phyloP scores from a whole-genome alignment of 257 asterid genomes.

The Solanum phureja region DNA sequence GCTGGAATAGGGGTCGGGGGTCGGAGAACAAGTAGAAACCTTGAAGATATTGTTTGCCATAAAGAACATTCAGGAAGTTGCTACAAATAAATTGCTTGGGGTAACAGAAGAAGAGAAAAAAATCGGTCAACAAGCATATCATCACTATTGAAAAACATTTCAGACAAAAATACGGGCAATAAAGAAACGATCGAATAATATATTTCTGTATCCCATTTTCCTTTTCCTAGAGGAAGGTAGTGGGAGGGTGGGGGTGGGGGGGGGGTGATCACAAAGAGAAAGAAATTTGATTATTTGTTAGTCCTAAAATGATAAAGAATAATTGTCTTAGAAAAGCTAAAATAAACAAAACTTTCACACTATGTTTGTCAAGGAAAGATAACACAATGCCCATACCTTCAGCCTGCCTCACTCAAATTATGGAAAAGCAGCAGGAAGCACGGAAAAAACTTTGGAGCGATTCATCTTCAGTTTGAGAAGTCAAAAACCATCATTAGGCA shows the following conservation, averaged over 20 bases:
- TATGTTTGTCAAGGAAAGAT: background rate
- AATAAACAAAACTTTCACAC: background rate
- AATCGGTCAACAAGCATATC: background rate
- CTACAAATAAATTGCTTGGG: background rate
- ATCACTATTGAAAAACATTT: background rate
- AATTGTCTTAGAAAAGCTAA: background rate
- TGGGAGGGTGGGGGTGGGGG: background rate
- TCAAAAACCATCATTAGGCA: background rate
- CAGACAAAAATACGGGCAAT: background rate
- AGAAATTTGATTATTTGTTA: background rate
- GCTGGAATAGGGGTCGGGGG: background rate
- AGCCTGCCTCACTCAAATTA: background rate
- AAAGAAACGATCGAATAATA: background rate
- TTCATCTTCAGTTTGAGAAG: background rate
- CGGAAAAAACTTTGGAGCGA: background rate
- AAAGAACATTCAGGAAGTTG: background rate
- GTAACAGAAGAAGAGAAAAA: background rate
- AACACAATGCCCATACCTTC: background rate
- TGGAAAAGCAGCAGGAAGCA: slow-evolving; percentile 1
- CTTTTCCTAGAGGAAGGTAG: background rate
- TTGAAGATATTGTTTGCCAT: background rate
- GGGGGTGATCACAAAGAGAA: background rate
- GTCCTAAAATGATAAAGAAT: background rate
- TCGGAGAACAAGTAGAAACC: background rate
- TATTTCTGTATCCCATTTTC: background rate